Base-by-base conservation (phyloP, 2,329 filamentous ascomycete genomes). In the Colletotrichum incanum region DNA sequence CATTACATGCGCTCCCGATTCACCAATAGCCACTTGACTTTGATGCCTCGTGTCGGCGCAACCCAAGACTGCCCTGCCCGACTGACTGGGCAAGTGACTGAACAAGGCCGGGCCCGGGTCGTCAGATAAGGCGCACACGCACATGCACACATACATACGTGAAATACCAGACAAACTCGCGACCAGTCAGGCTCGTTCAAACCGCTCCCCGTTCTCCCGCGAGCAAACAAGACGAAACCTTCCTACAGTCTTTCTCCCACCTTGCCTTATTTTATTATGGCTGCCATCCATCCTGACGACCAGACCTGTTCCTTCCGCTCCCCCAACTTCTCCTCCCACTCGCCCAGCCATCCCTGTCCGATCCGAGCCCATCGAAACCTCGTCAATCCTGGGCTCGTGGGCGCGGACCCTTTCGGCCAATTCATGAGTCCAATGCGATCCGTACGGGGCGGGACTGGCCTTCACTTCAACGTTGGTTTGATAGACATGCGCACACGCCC, bases 301-400 rank as follows among this genome's bases (percentile, higher is more conserved):
- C 50, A 50, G 26, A 55, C 68, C 64, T 28, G 31, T 12, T 47
- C 52, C 64, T 49, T 67, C 64, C 56, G 47, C 65, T 50, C 34
- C 34, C 16, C 31, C 47, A 28, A 50, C 52, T 52, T 63, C 58
- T 60, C 65, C 54, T 63, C 65, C 43, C 55, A 72, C 52, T 69
- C 58, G 65, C 45, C 65, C 69, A 63, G 69, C 93, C 34, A 72
- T 72, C 65, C 65, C 50, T 69, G 69, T 64, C 65, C 65, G 59
- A 58, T 63, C 59, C 54, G 65, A 68, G 69, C 34, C 69, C 58
- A 58, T 72, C 69, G 69, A 72, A 71, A 69, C 69, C 65, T 63
- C 69, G 18, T 56, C 58, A 63, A 68, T 72, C 65, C 69, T 64
- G 65, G 49, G 52, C 45, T 20, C 43, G 58, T 50, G 43, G 26